Evolutionary conservation across 768 basidiomycete species (phyloP), one percentile per base, ranked within the genome.

Genomic region (Boletus edulis): DNA sequence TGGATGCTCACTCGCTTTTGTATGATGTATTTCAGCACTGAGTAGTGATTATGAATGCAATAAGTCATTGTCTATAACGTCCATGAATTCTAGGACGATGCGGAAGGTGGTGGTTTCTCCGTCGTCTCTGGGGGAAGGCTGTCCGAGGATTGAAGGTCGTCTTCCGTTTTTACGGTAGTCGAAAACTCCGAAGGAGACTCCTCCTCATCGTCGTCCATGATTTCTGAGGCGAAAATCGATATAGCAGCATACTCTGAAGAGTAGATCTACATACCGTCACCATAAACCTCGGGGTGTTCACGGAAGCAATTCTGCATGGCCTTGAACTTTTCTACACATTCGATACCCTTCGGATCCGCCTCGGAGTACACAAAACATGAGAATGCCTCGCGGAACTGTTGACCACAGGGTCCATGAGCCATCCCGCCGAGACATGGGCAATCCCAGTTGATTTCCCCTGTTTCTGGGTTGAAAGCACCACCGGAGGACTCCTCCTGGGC

Each of bases 361-460:
- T 97, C 94, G 13, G 93, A 95, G 72, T 82, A 86, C 8, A 99
- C 85, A 63, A 99, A 99, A 75, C 97, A 99, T 35, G 93, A 92
- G 74, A 99, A 99, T 1, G 97, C 96, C 58, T 87, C 91, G 58
- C 87, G 86, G 78, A 99, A 99, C 61, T 98, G 81, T 57, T 81
- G 79, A 10, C 97, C 97, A 66, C 97, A 99, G 11, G 94, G 94
- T 7, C 97, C 96, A 67, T 98, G 80, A 11, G 96, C 96, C 97
- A 99, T 98, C 47, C 97, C 97, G 32, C 97, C 97, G 9, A 99
- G 84, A 71, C 97, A 98, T 2, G 97, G 94, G 71, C 97, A 99
- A 68, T 98, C 97, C 97, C 97, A 99, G 76, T 99, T 99, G 66
- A 99, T 98, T 80, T 98, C 94, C 42, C 97, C 97, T 2, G 97